phyloP scores from a whole-genome alignment of 192 early-diverging fungal genomes.

The Dimargaris xerosporica region DNA sequence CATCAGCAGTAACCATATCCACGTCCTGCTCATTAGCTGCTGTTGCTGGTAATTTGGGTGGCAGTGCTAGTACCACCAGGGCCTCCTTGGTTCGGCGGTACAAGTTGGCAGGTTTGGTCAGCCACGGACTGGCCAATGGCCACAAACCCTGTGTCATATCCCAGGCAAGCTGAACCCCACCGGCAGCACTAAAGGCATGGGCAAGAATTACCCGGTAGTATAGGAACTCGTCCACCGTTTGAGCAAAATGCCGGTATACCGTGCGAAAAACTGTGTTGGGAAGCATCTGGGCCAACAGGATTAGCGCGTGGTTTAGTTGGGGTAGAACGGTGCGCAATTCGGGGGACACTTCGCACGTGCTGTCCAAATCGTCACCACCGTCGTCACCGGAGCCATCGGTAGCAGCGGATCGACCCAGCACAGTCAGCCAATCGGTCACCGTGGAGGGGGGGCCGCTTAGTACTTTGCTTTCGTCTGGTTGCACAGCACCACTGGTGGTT shows the following conservation, averaged over 20 bases:
- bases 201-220: neutral
- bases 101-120: slow-evolving; percentile 6
- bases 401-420: neutral
- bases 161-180: slow-evolving; percentile 3
- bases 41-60: neutral
- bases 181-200: slow-evolving; percentile 2
- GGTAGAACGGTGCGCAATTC: neutral
- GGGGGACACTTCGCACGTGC: neutral
- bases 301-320: slow-evolving; percentile 6
- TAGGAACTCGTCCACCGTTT: slow-evolving; percentile 5
- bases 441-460: neutral
- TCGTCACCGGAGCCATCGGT: neutral
- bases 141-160: slow-evolving; percentile 3
- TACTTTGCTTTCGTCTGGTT: neutral
- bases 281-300: neutral
- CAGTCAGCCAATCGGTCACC: neutral
- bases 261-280: neutral
- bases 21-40: neutral
- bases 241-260: slow-evolving; percentile 5
- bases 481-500: neutral
- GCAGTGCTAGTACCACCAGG: neutral
- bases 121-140: slow-evolving; percentile 1
- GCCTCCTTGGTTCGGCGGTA: slow-evolving; percentile 9
- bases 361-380: neutral
- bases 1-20: too few relatives aligned